phyloP scores from a whole-genome alignment of 306 rosid genomes.

The Sindora glabra region DNA sequence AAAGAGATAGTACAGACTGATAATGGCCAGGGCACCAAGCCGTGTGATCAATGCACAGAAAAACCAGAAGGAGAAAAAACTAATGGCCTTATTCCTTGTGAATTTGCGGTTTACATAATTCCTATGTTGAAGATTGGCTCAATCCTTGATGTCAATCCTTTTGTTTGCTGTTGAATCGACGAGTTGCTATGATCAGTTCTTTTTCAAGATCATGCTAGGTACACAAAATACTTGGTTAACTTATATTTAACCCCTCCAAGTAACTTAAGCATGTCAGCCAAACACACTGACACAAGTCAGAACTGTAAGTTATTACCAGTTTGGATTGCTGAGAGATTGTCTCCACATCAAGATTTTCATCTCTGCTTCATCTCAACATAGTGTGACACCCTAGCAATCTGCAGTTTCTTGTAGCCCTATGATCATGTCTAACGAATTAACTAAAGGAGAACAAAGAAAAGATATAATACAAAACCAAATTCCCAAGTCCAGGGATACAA shows the following conservation, averaged over 20 bases:
- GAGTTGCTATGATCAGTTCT: neutral
- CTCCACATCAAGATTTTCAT: constrained; percentile 48
- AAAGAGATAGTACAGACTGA: neutral
- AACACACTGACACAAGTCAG: neutral
- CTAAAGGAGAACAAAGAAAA: constrained; percentile 1
- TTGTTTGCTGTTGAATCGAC: neutral
- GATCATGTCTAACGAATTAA: constrained; percentile 17
- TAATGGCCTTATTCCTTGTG: no score
- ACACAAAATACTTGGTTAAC: neutral
- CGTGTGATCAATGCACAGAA: neutral
- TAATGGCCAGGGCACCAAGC: neutral
- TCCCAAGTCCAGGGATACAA: neutral
- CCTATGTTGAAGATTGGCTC: no score
- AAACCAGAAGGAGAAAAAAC: constrained; percentile 2
- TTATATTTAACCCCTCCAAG: neutral
- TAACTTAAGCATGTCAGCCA: neutral
- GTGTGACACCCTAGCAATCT: constrained; percentile 82
- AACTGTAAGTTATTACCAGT: constrained; percentile 41
- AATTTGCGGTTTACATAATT: no score
- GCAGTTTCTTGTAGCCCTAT: constrained; percentile 94
- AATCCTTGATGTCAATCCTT: no score
- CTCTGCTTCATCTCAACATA: constrained; percentile 72
- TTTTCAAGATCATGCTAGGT: constrained; percentile 2
- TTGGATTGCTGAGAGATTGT: constrained; percentile 35
- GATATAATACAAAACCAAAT: neutral